Conservation (phyloP, 2,329 filamentous ascomycete genomes). For the Purpureocillium takamizusanense region DNA sequence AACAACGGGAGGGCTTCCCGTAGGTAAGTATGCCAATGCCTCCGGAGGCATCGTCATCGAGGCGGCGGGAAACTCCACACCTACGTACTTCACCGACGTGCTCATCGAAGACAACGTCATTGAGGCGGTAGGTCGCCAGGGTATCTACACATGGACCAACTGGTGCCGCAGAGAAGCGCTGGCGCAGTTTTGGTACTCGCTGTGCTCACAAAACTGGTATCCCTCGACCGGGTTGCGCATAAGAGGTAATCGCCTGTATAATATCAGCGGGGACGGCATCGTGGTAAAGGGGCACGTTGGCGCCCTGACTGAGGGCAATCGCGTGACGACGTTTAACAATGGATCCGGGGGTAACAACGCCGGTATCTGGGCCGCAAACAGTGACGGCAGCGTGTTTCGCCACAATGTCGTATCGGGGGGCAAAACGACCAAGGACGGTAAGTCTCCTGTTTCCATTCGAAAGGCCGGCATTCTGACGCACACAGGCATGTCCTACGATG, state of each 20-base stretch:
- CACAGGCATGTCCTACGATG: slow-evolving; percentile 2
- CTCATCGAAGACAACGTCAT: slow-evolving; percentile 1
- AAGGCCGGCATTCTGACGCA: no score
- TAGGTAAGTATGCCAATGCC: slow-evolving; percentile 1
- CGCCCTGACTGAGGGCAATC: not conserved
- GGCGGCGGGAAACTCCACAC: not conserved
- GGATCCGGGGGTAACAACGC: not conserved
- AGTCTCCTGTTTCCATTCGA: no score
- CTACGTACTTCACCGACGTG: not conserved
- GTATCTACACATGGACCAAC: slow-evolving; percentile 3
- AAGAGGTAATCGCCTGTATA: not conserved
- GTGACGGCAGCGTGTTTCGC: not conserved
- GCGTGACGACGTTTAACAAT: not conserved
- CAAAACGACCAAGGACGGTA: slow-evolving; percentile 2
- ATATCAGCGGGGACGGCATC: slow-evolving; percentile 1
- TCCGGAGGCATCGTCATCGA: slow-evolving; percentile 1
- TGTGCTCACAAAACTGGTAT: not conserved
- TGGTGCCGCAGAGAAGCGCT: slow-evolving; percentile 2
- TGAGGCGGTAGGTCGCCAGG: not conserved
- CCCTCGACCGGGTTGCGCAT: not conserved
- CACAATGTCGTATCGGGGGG: slow-evolving; percentile 1
- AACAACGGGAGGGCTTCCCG: not conserved
- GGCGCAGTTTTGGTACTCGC: not conserved
- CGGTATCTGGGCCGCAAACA: slow-evolving; percentile 1
- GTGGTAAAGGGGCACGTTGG: not conserved